These are phyloP conservation scores for Talaromyces sp. DNA, from an alignment of 2,329 filamentous ascomycete genomes.

Conservation along the genomic window DNA sequence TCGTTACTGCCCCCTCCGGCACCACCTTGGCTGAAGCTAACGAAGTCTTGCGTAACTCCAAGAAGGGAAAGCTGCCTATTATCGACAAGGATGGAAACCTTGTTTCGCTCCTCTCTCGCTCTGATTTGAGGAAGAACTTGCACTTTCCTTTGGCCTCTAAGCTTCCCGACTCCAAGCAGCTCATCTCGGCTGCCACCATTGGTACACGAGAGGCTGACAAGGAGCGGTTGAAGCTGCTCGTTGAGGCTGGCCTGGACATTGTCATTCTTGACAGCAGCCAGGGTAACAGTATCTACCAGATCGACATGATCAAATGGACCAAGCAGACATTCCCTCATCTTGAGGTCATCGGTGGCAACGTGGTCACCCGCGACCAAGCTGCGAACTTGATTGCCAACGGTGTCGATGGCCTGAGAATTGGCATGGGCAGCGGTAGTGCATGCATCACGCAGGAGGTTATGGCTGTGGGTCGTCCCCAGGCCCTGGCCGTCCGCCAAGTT, in stretches of 20 bases:
- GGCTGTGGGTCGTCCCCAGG: slow-evolving; percentile 95
- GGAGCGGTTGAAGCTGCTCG: slow-evolving; percentile 74
- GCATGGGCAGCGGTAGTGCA: slow-evolving; percentile 96
- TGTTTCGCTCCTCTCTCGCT: slow-evolving; percentile 86
- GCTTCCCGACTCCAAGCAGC: slow-evolving; percentile 92
- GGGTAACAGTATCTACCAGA: slow-evolving; percentile 97
- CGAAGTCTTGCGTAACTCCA: slow-evolving; percentile 84
- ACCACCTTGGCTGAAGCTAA: slow-evolving; percentile 86
- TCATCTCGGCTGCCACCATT: slow-evolving; percentile 91
- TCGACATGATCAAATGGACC: slow-evolving; percentile 96
- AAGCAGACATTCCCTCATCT: slow-evolving; percentile 80
- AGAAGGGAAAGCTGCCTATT: slow-evolving; percentile 97
- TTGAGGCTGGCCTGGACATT: slow-evolving; percentile 91
- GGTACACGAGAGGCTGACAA: slow-evolving; percentile 95
- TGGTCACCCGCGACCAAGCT: slow-evolving; percentile 95
- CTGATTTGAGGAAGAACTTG: slow-evolving; percentile 97
- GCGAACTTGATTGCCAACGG: slow-evolving; percentile 87
- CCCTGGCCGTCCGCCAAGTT: slow-evolving; percentile 86
- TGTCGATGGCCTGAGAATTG: slow-evolving; percentile 93
- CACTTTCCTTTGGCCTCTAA: slow-evolving; percentile 96
- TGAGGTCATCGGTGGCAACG: slow-evolving; percentile 97
- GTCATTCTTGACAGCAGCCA: slow-evolving; percentile 94
- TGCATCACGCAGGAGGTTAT: slow-evolving; percentile 99
- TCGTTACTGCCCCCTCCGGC: slow-evolving; percentile 79
- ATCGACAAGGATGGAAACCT: slow-evolving; percentile 79